These are phyloP conservation scores for Russula sp. DNA, from an alignment of 768 basidiomycete genomes.

Conservation along the genomic window DNA sequence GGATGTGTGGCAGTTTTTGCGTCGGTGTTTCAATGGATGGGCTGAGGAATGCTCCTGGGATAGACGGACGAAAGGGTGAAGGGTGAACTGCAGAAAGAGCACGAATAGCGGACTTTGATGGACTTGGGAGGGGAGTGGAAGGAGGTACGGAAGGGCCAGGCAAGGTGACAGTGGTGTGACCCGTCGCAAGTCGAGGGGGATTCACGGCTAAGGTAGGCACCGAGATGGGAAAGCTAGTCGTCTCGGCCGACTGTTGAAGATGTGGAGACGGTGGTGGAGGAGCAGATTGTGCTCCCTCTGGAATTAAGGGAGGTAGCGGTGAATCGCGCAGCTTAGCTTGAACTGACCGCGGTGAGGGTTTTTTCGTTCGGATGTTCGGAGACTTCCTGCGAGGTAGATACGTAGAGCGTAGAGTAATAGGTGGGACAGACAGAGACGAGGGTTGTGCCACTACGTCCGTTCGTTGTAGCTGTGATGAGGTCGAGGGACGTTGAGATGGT, in stretches of 20 bases:
- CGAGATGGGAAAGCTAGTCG: background rate
- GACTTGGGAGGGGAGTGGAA: slow-evolving; percentile 6
- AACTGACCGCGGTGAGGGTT: background rate
- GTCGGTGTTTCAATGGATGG: slow-evolving; percentile 8
- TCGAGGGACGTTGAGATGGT: background rate
- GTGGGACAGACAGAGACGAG: background rate
- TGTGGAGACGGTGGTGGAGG: background rate
- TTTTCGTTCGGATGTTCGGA: slow-evolving; percentile 7
- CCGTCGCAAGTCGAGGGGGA: background rate
- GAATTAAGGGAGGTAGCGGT: background rate
- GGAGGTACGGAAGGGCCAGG: background rate
- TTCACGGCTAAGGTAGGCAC: background rate
- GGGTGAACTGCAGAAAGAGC: background rate
- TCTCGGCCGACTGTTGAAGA: background rate
- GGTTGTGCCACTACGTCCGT: background rate
- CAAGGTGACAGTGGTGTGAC: background rate
- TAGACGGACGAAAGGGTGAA: slow-evolving; percentile 3
- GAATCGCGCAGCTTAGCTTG: background rate
- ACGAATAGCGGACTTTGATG: background rate
- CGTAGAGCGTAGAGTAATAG: background rate
- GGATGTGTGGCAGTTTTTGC: background rate
- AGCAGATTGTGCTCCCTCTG: background rate
- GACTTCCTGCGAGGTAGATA: slow-evolving; percentile 1
- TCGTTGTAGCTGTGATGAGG: background rate
- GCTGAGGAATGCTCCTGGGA: slow-evolving; percentile 13